Evolutionary conservation across 179 eudicot species (phyloP), one percentile per base, ranked within the genome.

Genomic region (Camellia oleifera): DNA sequence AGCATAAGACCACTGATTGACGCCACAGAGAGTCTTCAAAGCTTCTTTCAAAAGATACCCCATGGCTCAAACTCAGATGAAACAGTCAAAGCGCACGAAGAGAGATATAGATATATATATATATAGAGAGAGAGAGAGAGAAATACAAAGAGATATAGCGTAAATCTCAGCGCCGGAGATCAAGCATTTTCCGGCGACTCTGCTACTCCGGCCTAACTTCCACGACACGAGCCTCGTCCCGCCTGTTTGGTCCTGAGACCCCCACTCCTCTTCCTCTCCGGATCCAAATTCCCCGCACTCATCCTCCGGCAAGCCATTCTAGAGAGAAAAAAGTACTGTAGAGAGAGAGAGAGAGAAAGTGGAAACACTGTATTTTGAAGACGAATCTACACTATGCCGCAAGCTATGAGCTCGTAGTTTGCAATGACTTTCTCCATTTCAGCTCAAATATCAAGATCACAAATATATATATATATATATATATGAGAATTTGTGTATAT

Each of bases 211-310:
- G 71, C 77, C 98, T 94, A 95, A 91, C 98, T 94, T 60, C 97
- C 99, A 71, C 99, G 91, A 86, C 97, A 95, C 82, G 99, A 95
- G 7, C 91, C 98, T 82, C 99, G 86, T 46, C 99, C 99, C n/a
- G 99, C 99, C 69, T 95, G 99, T 88, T 95, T 92, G 3, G 99
- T 95, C 82, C 97, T 94, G 44, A 95, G 80, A 52, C 99, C 98
- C 32, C 98, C 96, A 50, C 91, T 90, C 71, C 92, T 91, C 82
- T 91, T 91, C 81, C 95, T 95, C 84, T 84, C 88, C 32, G 97
- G 92, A 88, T 94, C 98, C 92, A 92, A 88, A 65, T 85, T 92
- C 69, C 69, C 90, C 0, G 78, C 78, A 8, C 87, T 83, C 81
- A 83, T 77, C 62, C 72, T 81, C 76, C 80, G 77, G 75, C 85